These are phyloP conservation scores for Starmerella lactis-condensi DNA, from an alignment of 805 yeast species.

Conservation along the genomic window DNA sequence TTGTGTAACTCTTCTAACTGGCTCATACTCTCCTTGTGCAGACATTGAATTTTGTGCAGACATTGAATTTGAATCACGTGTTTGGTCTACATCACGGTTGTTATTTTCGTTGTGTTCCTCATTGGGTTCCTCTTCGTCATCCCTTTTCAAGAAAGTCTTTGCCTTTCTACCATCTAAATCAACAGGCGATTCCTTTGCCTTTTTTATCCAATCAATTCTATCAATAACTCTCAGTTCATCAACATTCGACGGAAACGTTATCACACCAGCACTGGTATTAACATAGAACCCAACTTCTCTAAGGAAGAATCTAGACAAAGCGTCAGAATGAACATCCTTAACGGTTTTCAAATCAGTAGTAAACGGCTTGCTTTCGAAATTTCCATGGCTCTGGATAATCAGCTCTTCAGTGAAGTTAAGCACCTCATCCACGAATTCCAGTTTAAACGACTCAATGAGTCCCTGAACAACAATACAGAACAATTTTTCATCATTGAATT, in stretches of 20 bases:
- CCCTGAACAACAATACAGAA: conserved; percentile 34
- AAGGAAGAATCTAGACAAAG: conserved; percentile 33
- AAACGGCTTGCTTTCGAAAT: conserved; percentile 6
- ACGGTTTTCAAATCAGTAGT: conserved; percentile 15
- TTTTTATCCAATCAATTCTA: conserved; percentile 25
- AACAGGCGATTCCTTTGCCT: conserved; percentile 26
- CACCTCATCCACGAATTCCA: conserved; percentile 29
- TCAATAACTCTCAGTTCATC: conserved; percentile 23
- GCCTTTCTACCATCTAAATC: conserved; percentile 24
- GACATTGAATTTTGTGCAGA: too few relatives aligned
- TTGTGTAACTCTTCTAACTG: too few relatives aligned
- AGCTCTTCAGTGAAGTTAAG: conserved; percentile 24
- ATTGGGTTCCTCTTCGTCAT: conserved; percentile 17
- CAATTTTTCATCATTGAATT: conserved; percentile 28
- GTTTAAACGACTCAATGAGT: conserved; percentile 30
- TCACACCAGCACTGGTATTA: conserved; percentile 21
- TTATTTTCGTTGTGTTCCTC: conserved; percentile 12
- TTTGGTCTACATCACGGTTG: too few relatives aligned
- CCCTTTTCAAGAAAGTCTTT: conserved; percentile 19
- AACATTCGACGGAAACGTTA: conserved; percentile 26
- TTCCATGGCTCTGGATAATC: conserved; percentile 10
- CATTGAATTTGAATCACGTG: too few relatives aligned
- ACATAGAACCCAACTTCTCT: conserved; percentile 28
- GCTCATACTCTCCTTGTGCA: too few relatives aligned
- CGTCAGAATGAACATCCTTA: conserved; percentile 28